Evolutionary conservation across 441 rosid genomes (phyloP).

Genomic region (Erodium chrysanthum): DNA sequence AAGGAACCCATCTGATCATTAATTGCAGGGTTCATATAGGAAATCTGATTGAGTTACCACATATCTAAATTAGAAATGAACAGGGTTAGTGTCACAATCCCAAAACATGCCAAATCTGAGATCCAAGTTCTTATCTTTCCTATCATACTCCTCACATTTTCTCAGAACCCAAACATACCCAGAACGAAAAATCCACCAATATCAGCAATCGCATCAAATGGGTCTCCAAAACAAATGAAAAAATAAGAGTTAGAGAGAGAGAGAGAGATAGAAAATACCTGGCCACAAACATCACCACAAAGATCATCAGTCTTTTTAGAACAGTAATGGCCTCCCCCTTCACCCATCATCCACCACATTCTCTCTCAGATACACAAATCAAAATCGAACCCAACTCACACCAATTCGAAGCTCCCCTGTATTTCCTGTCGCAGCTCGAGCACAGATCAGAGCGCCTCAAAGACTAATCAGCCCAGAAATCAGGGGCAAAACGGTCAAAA

Average conservation of each 20-base stretch:
- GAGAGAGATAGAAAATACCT: constrained; percentile 1
- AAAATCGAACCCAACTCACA: background rate
- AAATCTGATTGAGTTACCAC: constrained; percentile 13
- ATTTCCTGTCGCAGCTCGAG: background rate
- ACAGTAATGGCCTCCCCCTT: constrained; percentile 70
- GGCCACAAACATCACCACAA: constrained; percentile 53
- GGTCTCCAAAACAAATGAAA: background rate
- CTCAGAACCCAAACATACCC: constrained; percentile 5
- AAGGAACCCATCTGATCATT: background rate
- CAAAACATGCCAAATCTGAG: background rate
- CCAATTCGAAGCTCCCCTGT: background rate
- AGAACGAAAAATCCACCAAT: background rate
- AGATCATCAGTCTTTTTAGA: constrained; percentile 79
- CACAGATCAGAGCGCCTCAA: background rate
- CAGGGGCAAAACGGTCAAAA: background rate
- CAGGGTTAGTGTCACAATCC: no score
- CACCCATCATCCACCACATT: constrained; percentile 92
- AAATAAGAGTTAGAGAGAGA: background rate
- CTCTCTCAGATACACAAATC: constrained; percentile 8
- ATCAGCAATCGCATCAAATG: constrained; percentile 3
- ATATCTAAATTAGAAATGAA: constrained; percentile 18
- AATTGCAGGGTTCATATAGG: background rate
- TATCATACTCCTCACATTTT: constrained; percentile 12
- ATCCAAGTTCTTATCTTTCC: constrained; percentile 9
- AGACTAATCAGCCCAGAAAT: background rate